Base-by-base conservation (phyloP, 108 stramenopile species). In the Cyclotella cryptica region DNA sequence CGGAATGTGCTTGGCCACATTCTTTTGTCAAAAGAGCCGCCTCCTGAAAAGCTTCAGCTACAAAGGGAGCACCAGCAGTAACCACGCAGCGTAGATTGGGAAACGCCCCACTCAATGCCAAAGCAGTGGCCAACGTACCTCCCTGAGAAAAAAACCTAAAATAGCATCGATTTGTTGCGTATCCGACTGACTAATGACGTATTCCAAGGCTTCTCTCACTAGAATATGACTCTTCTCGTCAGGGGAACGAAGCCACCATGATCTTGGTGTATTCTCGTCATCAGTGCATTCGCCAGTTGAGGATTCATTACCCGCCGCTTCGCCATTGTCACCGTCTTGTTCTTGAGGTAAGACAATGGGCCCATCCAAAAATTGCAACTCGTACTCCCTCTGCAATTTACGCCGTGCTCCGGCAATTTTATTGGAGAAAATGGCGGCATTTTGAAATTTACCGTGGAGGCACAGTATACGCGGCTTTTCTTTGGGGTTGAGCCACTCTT, bases 61-160 rank as follows among this genome's bases (percentile, higher is more conserved):
- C 75, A 54, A 66, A 80, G 13, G 91, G 91, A 19, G 91, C 88
- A 26, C 91, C 91, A 0, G 91, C 91, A 4, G 91, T 92, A 3
- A 90, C 75, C 19, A 92, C 85, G 2, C 88, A 89, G 15, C 69
- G 64, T 11, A 92, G 59, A 12, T 55, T 66, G 1, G 88, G 86
- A 39, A 92, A 62, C 19, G 69, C 74, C 17, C 91, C 91, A 44
- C 79, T 74, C 39, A 83, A 54, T 8, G 83, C 88, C 58, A 92
- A 65, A 13, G 88, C 85, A 0, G 91, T 89, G 21, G 86, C 91
- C 18, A 92, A 54, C 0, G 88, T 80, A 0, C 91, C 91, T 19
- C 91, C 91, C 53, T 92, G 91, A 29, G 91, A 92, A 70, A n/a
- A n/a, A 90, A 92, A 22, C 90, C 90, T 0, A 91, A 35, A 10